These are phyloP conservation scores for Panicum hallii DNA, from an alignment of 202 grass and related monocot species.

Conservation along the genomic window DNA sequence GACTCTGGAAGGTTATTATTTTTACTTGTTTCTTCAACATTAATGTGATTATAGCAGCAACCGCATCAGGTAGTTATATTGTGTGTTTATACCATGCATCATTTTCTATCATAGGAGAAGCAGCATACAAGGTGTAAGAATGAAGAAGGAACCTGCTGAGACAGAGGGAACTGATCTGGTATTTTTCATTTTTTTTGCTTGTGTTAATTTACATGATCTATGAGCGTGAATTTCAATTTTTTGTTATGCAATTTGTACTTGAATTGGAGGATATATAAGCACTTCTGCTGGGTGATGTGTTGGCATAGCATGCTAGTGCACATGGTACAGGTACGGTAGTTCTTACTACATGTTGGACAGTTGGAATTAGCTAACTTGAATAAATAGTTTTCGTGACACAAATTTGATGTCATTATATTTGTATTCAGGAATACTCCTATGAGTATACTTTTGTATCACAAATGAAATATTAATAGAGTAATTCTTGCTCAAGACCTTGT, in stretches of 20 bases:
- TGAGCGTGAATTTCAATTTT: not conserved
- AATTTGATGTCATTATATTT: too few relatives aligned
- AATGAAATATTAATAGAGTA: not conserved
- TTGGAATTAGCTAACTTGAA: not conserved
- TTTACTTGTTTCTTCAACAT: conserved; percentile 33
- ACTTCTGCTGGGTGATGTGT: not conserved
- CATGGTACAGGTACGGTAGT: not conserved
- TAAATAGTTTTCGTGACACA: not conserved
- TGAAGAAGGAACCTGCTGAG: conserved; percentile 81
- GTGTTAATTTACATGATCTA: conserved; percentile 17
- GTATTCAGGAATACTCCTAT: not conserved
- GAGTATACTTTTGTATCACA: not conserved
- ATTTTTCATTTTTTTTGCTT: not conserved
- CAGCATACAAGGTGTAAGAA: conserved; percentile 57
- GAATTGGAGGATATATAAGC: conserved; percentile 24
- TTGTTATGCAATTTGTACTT: conserved; percentile 28
- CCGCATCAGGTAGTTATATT: conserved; percentile 8
- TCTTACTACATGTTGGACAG: not conserved
- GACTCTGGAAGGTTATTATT: conserved; percentile 62
- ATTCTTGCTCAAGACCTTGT: not conserved
- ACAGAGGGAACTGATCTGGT: conserved; percentile 60
- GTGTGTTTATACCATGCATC: not conserved
- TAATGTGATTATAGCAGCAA: conserved; percentile 31
- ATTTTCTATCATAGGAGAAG: conserved; percentile 60
- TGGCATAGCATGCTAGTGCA: not conserved